Base-by-base conservation (phyloP, 1,284 basidiomycete species). In the Cronartium quercuum region DNA sequence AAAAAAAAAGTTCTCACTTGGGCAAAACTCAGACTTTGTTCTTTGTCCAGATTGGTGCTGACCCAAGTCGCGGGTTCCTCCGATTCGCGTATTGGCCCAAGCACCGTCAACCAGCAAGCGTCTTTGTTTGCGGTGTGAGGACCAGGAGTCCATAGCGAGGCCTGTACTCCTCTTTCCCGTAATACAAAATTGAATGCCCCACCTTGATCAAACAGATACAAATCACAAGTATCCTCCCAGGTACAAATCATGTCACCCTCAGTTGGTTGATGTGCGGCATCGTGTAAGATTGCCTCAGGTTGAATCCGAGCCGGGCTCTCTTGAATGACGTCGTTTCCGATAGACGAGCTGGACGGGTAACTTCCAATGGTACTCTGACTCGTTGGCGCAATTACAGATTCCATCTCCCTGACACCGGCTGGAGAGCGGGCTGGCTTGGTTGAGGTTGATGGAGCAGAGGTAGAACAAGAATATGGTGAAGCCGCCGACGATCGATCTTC, bases 61-160 rank as follows among this genome's bases (percentile, higher is more conserved):
- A 75, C 62, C 42, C n/a, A 60, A n/a, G 35, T 40, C 29, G 34
- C 9, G 9, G 12, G n/a, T 12, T 66, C 44, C 7, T 24, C 41
- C 6, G 65, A 51, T 15, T 29, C 21, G 12, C 34, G 29, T n/a
- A 13, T 15, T 38, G 34, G 34, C 38, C 21, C 40, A n/a, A n/a
- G 15, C 35, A 73, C 70, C 7, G 37, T 73, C n/a, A 73, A 18
- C 70, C 70, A 73, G 42, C 70, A 73, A 24, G 66, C 58, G 15
- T 73, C 40, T 9, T 24, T 34, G n/a, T 66, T 18, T 34, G 61
- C 62, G 24, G 63, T 73, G n/a, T 44, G 21, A 18, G 70, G 62
- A 35, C 42, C 55, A 29, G 70, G 64, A 57, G 60, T 55, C 63
- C 47, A 73, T 41, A 73, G 63, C 18, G 18, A 37, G n/a, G 63